Evolutionary conservation across 129 eudicot genomes (phyloP), one percentile per base, ranked within the genome.

Genomic region (Lactuca sativa): DNA sequence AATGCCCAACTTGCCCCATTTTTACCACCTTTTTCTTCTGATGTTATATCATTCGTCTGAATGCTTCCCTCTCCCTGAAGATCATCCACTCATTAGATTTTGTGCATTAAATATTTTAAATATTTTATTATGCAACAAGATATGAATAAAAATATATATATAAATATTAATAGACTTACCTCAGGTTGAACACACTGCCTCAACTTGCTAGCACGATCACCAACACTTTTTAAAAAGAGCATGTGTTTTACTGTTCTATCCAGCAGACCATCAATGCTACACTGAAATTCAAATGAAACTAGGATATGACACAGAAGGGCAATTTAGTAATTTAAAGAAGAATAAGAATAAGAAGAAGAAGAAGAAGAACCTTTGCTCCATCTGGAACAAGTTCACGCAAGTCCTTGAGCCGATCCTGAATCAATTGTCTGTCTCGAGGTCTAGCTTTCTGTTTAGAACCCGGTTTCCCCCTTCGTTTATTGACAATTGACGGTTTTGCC

Each of bases 201-300:
- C 74, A 88, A 64, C 65, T 80, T 91, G 69, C 76, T 82, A 38
- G 95, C 93, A 64, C 78, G 86, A 64, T 89, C 83, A 64, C 82
- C 73, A 25, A 82, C 88, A 47, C 75, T 74, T 70, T 81, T 77
- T 56, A 89, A 48, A 59, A 93, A 89, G 44, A 40, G 78, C 98
- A 89, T 86, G 81, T 93, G 97, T 18, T 82, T 84, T 70, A 83
- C 80, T 41, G 97, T 83, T 70, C 68, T 80, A 63, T 86, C 95
- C 40, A 93, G 80, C 59, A 93, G 86, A 55, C 92, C 90, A 78
- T 93, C 98, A 71, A 93, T 93, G 97, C 97, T 93, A 85, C 95
- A 74, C 98, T 92, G 95, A 41, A 80, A 41, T 67, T 43, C n/a
- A 69, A 54, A 62, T 41, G 73, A 15, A 21, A 59, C 17, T 44